Evolutionary conservation across 106 monocot genomes (phyloP), one percentile per base, ranked within the genome.

Genomic region (Phalaenopsis equestris): DNA sequence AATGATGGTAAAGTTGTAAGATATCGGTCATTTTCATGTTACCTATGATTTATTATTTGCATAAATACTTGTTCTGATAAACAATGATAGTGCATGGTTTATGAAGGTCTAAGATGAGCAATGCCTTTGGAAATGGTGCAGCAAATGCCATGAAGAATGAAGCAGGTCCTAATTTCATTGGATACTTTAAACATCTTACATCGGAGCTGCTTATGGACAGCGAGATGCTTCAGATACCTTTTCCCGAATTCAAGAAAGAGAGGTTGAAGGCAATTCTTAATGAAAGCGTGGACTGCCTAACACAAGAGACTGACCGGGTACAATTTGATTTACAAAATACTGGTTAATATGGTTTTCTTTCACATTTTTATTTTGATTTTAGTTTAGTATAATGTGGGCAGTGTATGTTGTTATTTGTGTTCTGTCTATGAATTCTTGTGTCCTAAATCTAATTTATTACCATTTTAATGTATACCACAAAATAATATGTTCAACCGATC

Each of bases 121-220:
- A 12, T 38, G 39, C 36, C 70, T 74, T 43, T 74, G 43, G 3
- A 74, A 74, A 61, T 61, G 5, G n/a, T 70, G 76, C 76, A 76
- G 76, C 48, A 76, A 2, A 76, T 49, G 48, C 76, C 41, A 76
- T 76, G 76, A 24, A n/a, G 49, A 76, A 76, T 76, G 76, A 76
- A 30, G 48, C 46, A 42, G 76, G 48, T 49, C 76, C 76, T 76
- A n/a, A 76, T 11, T 48, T 76, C 49, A 48, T 76, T 19, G 76
- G 49, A 21, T 76, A 76, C 49, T 24, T 76, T 41, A 76, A 49
- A 24, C 76, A 76, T 76, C 76, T 76, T 49, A 41, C 48, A 49
- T 23, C 24, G 4, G 48, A 76, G 49, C 76, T 76, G 48, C 76
- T 76, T 49, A 24, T 76, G 76, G 76, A 76, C 48, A 46, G 24